Evolutionary conservation across 441 rosid species (phyloP).

Genomic region (Arabidopsis lyrata): DNA sequence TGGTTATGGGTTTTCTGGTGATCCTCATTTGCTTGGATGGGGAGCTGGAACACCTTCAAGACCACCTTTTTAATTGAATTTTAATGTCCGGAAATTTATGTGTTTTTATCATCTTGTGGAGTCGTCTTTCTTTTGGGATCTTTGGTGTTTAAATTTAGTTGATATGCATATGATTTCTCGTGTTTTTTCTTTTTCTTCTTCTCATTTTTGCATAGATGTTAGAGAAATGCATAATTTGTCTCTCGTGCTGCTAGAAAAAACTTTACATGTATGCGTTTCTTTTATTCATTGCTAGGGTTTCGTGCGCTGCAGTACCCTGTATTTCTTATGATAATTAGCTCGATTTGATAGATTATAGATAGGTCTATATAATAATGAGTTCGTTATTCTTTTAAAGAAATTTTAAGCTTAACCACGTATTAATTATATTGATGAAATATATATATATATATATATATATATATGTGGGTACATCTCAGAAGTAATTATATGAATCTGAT

Average conservation of each 20-base stretch:
- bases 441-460: constrained; percentile 7
- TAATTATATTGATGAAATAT: constrained; percentile 31
- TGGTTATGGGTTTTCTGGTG: constrained; percentile 62
- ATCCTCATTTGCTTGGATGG: constrained; percentile 65
- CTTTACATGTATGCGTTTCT: constrained; percentile 34
- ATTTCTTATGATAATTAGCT: constrained; percentile 28
- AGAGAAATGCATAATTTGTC: constrained; percentile 33
- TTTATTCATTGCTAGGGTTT: constrained; percentile 41
- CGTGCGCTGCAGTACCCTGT: constrained; percentile 21
- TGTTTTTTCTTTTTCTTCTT: constrained; percentile 17
- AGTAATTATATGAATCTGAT: constrained; percentile 1
- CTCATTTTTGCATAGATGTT: constrained; percentile 20
- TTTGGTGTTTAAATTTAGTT: constrained; percentile 37
- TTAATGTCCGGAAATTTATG: constrained; percentile 30
- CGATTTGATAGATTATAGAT: constrained; percentile 23
- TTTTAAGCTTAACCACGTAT: constrained; percentile 30
- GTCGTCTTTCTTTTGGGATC: constrained; percentile 39
- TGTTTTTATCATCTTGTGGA: constrained; percentile 40
- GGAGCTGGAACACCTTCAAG: constrained; percentile 63
- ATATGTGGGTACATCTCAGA: constrained; percentile 5
- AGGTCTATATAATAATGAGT: constrained; percentile 10
- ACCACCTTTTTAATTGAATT: constrained; percentile 57
- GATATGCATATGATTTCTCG: constrained; percentile 30
- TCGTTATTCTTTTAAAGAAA: constrained; percentile 17
- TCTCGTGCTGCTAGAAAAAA: constrained; percentile 24